phyloP scores from a whole-genome alignment of 345 rosid genomes.

The Hevea brasiliensis region DNA sequence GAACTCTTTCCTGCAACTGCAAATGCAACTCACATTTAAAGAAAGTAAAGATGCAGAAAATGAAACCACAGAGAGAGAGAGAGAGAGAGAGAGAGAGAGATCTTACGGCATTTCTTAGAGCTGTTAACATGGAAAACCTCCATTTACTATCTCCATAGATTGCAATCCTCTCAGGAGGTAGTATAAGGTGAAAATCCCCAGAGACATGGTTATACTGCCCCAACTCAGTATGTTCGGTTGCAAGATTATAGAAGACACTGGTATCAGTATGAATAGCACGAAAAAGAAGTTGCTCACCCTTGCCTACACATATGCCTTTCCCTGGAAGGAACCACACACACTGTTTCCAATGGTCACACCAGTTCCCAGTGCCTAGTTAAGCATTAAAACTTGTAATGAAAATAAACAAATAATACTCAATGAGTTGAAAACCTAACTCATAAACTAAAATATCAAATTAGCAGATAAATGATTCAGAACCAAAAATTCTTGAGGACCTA shows the following conservation, averaged over 20 bases:
- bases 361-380: conserved; percentile 54
- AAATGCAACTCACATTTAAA: conserved; percentile 11
- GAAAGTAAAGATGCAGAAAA: conserved; percentile 6
- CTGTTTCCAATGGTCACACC: conserved; percentile 99
- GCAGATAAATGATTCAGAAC: neutral
- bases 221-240: conserved; percentile 32
- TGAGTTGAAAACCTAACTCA: neutral
- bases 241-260: conserved; percentile 57
- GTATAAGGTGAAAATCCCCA: conserved; percentile 51
- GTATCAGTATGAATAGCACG: conserved; percentile 68
- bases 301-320: conserved; percentile 48
- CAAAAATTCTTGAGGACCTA: neutral
- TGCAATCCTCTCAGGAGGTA: conserved; percentile 77
- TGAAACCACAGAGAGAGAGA: neutral
- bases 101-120: conserved; percentile 62
- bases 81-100: conserved; percentile 20
- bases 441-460: neutral
- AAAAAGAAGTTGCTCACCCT: conserved; percentile 55
- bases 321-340: conserved; percentile 86
- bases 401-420: neutral
- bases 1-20: conserved; percentile 65
- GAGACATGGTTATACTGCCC: conserved; percentile 23
- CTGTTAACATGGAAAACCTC: conserved; percentile 56
- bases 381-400: conserved; percentile 22
- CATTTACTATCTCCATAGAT: conserved; percentile 68